Conservation (phyloP, 2,329 filamentous ascomycete species). For the Beauveria medogensis region DNA sequence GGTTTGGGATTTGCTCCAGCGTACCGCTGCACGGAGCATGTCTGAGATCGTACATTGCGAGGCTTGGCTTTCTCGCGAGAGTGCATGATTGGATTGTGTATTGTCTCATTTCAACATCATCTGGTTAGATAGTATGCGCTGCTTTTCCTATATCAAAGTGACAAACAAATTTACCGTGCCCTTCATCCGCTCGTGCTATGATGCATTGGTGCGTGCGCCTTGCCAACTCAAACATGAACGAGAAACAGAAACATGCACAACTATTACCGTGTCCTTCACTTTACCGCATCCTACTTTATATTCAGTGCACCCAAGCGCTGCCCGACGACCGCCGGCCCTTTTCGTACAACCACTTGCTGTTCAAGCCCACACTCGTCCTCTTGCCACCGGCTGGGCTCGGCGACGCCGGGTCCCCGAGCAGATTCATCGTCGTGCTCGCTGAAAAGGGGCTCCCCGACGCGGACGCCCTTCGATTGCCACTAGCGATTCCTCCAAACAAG, state of each 20-base stretch:
- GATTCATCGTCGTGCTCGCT: slow-evolving; percentile 37
- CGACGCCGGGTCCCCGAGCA: slow-evolving; percentile 54
- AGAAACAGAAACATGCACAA: background rate
- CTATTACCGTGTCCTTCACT: background rate
- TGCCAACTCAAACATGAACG: background rate
- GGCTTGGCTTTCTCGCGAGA: background rate
- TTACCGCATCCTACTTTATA: background rate
- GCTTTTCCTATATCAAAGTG: background rate
- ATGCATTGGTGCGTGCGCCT: background rate
- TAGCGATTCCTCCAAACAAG: background rate
- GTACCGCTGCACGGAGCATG: background rate
- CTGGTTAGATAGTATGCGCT: background rate
- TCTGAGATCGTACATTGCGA: background rate
- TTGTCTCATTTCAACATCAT: background rate
- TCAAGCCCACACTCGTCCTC: slow-evolving; percentile 67
- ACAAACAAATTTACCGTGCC: background rate
- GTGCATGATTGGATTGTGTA: background rate
- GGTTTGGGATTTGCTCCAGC: background rate
- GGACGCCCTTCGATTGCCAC: slow-evolving; percentile 26
- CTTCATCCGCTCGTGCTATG: background rate
- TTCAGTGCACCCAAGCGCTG: slow-evolving; percentile 32
- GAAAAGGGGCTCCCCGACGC: slow-evolving; percentile 49
- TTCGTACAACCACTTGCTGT: slow-evolving; percentile 94
- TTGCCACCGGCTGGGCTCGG: slow-evolving; percentile 60
- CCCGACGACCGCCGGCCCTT: slow-evolving; percentile 55